Conservation (phyloP, 495 filamentous ascomycete genomes). For the Neurospora hispaniola region DNA sequence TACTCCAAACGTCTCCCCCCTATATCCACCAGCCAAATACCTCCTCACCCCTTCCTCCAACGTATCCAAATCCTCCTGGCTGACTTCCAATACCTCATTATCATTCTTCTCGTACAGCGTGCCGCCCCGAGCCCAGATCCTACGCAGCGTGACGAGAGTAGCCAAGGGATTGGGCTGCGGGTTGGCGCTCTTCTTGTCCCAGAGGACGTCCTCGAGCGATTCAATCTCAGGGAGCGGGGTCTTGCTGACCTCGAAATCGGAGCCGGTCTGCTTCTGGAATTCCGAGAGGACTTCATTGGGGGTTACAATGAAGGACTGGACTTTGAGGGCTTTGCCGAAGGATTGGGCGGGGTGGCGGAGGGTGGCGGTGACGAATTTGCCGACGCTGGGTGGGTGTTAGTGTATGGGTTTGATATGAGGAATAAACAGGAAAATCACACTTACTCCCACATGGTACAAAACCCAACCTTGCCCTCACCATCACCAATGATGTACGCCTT, state of each 20-base stretch:
- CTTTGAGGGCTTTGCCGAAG: constrained; percentile 46
- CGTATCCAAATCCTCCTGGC: constrained; percentile 34
- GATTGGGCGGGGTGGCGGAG: constrained; percentile 44
- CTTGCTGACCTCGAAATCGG: constrained; percentile 43
- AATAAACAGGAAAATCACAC: constrained; percentile 11
- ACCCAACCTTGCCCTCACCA: constrained; percentile 43
- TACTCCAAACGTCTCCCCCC: constrained; percentile 17
- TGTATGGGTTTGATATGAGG: too few species aligned
- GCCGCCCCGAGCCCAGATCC: constrained; percentile 63
- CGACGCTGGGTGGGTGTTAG: constrained; percentile 39
- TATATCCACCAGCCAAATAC: constrained; percentile 26
- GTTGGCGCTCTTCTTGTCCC: constrained; percentile 39
- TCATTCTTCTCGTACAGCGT: constrained; percentile 59
- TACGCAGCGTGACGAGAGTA: constrained; percentile 45
- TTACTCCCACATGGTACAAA: constrained; percentile 60
- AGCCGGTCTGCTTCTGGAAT: constrained; percentile 52
- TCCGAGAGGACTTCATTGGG: constrained; percentile 51
- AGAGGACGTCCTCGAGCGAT: constrained; percentile 43
- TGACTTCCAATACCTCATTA: constrained; percentile 45
- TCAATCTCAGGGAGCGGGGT: constrained; percentile 41
- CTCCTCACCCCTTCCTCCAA: constrained; percentile 37
- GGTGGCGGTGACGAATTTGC: constrained; percentile 50
- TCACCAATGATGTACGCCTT: constrained; percentile 49
- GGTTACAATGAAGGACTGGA: constrained; percentile 61
- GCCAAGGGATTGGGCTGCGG: constrained; percentile 48